phyloP scores from a whole-genome alignment of 78 protist species.

The Monocercomonoides exilis region DNA sequence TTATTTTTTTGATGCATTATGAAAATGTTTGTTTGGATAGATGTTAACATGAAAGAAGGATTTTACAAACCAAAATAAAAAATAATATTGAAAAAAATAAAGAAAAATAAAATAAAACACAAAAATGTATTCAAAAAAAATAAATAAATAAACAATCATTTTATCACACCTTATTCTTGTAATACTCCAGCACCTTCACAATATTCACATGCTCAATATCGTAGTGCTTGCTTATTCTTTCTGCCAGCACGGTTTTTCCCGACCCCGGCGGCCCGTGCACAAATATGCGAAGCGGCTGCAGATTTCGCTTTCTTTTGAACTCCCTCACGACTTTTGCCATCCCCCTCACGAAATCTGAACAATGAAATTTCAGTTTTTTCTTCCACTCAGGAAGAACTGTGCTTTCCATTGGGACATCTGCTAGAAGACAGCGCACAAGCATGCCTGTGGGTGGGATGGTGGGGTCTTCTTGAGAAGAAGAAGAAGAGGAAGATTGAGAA shows the following conservation, averaged over 20 bases:
- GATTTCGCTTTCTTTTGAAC: not conserved
- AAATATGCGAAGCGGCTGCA: not conserved
- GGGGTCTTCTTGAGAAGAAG: too few species aligned
- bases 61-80: too few species aligned
- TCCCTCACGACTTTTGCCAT: not conserved
- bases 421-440: not conserved
- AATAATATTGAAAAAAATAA: too few species aligned
- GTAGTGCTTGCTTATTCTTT: not conserved
- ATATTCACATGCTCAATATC: not conserved
- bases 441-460: not conserved
- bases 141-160: too few species aligned
- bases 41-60: too few species aligned
- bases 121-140: too few species aligned
- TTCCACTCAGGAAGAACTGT: not conserved
- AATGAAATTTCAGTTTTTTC: not conserved
- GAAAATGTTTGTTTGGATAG: too few species aligned
- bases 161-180: not conserved
- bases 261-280: constrained; percentile 2
- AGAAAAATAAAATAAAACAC: too few species aligned
- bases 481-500: not conserved
- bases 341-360: not conserved
- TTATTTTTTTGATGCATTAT: too few species aligned
- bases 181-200: not conserved
- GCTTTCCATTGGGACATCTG: not conserved
- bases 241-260: not conserved